Evolutionary conservation across 371 early-diverging fungal species (phyloP), one percentile per base, ranked within the genome.

Genomic region (Apophysomyces trapeziformis): DNA sequence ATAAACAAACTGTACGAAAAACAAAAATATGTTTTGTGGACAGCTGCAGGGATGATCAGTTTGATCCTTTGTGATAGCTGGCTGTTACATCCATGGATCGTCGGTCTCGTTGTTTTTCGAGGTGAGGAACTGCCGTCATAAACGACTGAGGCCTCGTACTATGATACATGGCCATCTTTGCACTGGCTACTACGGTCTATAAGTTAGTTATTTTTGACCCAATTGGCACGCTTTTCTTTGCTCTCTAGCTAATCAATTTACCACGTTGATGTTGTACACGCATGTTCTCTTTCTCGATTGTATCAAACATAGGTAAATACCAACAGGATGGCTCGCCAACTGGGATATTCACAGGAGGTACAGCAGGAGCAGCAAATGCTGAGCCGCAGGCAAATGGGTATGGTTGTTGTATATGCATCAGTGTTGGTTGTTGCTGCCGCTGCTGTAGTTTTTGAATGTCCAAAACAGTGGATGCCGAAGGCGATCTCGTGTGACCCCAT

Each of bases 351-450:
- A 68, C 38, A 18, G 74, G 78, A 21, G 78, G 75, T 18, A 74
- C 65, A 32, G 73, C 68, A 61, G 74, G 77, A 16, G 77, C 70
- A 7, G 72, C 77, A 32, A 50, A 50, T 50, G 54, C 21, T 16
- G 54, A 50, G 21, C 54, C 21, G 32, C 54, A 26, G 5, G 54
- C 21, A 21, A 32, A 50, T 21, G 54, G 54, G 21, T 50, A 13
- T 41, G 13, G 0, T 41, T 41, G 54, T 50, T 50, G 54, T n/a
- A 50, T 6, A 50, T 50, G 54, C 54, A 45, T 13, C 46, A 13
- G 16, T 50, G 18, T 38, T 44, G 44, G 54, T 21, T 50, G 54
- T 11, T 50, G 54, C 54, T 70, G 64, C 57, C 69, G 67, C 39
- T 59, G 59, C 14, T 57, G 38, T 57, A 43, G 58, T 21, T 50